These are phyloP conservation scores for Cercis canadensis DNA, from an alignment of 306 rosid species.

Conservation along the genomic window DNA sequence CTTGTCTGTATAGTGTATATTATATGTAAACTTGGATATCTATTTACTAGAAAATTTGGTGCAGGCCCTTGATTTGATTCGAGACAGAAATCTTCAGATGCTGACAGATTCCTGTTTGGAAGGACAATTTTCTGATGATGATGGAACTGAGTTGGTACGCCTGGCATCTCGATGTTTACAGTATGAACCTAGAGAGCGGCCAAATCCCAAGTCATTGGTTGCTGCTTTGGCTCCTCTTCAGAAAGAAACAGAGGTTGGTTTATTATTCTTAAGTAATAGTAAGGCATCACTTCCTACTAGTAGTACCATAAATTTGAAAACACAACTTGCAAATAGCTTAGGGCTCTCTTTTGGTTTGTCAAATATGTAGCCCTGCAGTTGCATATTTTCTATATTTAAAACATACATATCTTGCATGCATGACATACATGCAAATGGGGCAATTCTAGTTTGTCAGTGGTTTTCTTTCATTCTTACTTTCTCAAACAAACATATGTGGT, in stretches of 20 bases:
- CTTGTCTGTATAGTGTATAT: no score
- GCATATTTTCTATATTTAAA: constrained; percentile 8
- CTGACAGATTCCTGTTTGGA: constrained; percentile 86
- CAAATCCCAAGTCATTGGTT: constrained; percentile 73
- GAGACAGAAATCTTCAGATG: constrained; percentile 85
- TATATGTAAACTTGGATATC: constrained; percentile 26
- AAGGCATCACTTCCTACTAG: constrained; percentile 13
- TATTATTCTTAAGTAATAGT: constrained; percentile 1
- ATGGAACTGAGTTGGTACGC: constrained; percentile 76
- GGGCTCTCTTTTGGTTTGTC: background rate
- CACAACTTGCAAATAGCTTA: constrained; percentile 9
- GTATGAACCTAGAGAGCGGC: constrained; percentile 84
- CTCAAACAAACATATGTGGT: background rate
- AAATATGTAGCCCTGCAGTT: background rate
- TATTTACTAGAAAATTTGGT: constrained; percentile 29
- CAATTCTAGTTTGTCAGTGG: background rate
- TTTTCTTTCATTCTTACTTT: background rate
- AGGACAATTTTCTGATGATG: constrained; percentile 76
- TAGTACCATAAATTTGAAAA: background rate
- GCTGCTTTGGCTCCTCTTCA: constrained; percentile 76
- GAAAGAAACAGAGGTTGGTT: constrained; percentile 79
- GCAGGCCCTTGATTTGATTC: constrained; percentile 85
- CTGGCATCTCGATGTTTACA: constrained; percentile 77
- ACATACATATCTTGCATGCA: constrained; percentile 3
- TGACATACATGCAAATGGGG: background rate